A percentile compares a stretch with the other conserved stretches of the same genome.
Conservation (phyloP, 306 rosid genomes). For the Elaeagnus macrophylla region DNA sequence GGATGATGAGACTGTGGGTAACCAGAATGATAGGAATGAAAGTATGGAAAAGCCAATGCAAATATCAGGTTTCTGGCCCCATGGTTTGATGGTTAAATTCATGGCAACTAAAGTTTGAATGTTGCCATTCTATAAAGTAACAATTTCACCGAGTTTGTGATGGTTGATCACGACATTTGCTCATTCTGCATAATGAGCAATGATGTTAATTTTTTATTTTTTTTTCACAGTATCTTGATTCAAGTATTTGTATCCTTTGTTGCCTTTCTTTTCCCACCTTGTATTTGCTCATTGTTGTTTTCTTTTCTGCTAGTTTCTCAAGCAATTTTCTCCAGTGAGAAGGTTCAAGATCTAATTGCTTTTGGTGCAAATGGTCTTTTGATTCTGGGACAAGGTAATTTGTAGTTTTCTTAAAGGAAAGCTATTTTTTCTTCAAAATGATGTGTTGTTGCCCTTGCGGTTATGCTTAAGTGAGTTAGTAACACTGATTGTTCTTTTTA, state of each 20-base stretch:
- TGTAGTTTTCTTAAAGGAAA: neutral
- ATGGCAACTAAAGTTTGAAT: too few relatives aligned
- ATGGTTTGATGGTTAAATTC: too few relatives aligned
- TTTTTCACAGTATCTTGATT: neutral
- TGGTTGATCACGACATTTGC: too few relatives aligned
- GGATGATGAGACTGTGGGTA: too few relatives aligned
- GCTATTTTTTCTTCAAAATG: neutral
- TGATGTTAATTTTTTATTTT: neutral
- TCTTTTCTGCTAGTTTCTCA: slow-evolving; percentile 41
- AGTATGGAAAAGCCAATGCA: too few relatives aligned
- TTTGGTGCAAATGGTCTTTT: slow-evolving; percentile 56
- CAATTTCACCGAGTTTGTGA: too few relatives aligned
- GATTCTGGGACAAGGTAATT: slow-evolving; percentile 88
- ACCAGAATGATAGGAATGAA: too few relatives aligned
- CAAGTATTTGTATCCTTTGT: too few relatives aligned
- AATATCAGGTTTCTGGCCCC: too few relatives aligned
- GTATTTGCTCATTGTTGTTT: neutral
- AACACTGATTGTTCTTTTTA: neutral
- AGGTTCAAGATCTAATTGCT: slow-evolving; percentile 67
- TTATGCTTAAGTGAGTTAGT: neutral
- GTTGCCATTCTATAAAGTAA: too few relatives aligned
- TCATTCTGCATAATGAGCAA: neutral
- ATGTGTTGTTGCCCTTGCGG: neutral
- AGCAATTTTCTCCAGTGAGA: slow-evolving; percentile 62
- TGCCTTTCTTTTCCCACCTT: neutral